A percentile compares a stretch with the other conserved stretches of the same genome.
These are phyloP conservation scores for Pugionium cornutum DNA, from an alignment of 345 rosid species.

Conservation along the genomic window DNA sequence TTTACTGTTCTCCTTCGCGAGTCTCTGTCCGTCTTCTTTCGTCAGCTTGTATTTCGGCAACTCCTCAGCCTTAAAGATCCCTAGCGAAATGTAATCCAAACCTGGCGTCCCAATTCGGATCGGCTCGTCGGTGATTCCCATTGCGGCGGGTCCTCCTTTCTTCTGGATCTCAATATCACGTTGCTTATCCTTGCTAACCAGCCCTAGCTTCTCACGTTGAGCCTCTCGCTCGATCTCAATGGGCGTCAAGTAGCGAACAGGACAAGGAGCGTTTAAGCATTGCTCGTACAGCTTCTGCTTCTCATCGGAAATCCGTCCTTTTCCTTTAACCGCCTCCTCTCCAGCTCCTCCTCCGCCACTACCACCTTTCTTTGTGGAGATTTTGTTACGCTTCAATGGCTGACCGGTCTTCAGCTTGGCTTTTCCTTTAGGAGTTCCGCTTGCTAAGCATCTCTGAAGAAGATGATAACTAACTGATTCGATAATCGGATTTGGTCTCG, in stretches of 20 bases:
- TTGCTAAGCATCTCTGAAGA: slow-evolving; percentile 61
- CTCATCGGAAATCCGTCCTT: slow-evolving; percentile 48
- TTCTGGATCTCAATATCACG: slow-evolving; percentile 75
- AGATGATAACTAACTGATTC: slow-evolving; percentile 45
- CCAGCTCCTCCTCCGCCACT: slow-evolving; percentile 10
- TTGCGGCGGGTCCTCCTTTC: slow-evolving; percentile 69
- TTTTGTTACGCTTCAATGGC: slow-evolving; percentile 56
- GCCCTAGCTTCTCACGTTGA: slow-evolving; percentile 79
- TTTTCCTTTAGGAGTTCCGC: slow-evolving; percentile 83
- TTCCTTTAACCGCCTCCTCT: slow-evolving; percentile 38
- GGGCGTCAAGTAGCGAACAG: slow-evolving; percentile 67
- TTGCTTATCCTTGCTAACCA: slow-evolving; percentile 72
- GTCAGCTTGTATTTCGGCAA: slow-evolving; percentile 84
- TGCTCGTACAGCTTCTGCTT: slow-evolving; percentile 59
- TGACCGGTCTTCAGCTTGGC: slow-evolving; percentile 56
- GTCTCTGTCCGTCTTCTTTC: slow-evolving; percentile 71
- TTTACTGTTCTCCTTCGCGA: slow-evolving; percentile 88
- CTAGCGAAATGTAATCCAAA: slow-evolving; percentile 74
- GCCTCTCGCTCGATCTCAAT: slow-evolving; percentile 67
- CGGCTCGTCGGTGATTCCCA: slow-evolving; percentile 80
- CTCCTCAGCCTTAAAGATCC: slow-evolving; percentile 68
- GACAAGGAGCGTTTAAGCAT: slow-evolving; percentile 85
- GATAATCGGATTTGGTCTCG: slow-evolving; percentile 43
- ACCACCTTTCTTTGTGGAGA: slow-evolving; percentile 58
- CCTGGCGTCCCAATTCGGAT: slow-evolving; percentile 73